Evolutionary conservation across 1,139 yeast genomes (phyloP).

Genomic region (Nakaseomyces delphensis): DNA sequence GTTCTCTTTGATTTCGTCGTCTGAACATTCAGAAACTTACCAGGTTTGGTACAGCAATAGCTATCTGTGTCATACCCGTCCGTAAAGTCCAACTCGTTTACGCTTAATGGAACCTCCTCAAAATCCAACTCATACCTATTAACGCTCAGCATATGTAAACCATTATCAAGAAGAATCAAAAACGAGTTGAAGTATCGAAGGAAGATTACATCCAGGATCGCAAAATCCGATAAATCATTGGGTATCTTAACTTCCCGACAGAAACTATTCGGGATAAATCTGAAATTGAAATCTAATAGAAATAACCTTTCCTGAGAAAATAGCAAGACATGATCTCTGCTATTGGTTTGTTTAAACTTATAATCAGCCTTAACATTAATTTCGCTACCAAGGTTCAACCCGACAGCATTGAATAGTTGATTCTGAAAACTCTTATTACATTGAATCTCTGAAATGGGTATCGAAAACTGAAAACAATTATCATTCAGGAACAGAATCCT

Average conservation of each 20-base stretch:
- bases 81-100: background rate
- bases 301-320: background rate
- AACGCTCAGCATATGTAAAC: background rate
- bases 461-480: background rate
- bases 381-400: background rate
- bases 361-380: background rate
- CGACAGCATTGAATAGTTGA: background rate
- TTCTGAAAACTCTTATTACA: background rate
- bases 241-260: conserved; percentile 1
- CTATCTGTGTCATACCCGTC: background rate
- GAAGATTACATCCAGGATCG: background rate
- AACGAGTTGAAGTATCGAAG: background rate
- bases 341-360: background rate
- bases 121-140: background rate
- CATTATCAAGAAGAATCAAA: conserved; percentile 1
- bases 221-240: background rate
- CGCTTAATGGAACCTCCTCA: background rate
- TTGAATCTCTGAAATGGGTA: background rate
- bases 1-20: background rate
- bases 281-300: background rate
- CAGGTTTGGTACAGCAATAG: background rate
- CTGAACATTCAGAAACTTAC: background rate
- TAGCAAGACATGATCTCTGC: background rate
- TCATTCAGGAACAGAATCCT: background rate
- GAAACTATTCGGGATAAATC: conserved; percentile 1